Evolutionary conservation across 345 rosid genomes (phyloP).

Genomic region (Bruguiera parviflora): DNA sequence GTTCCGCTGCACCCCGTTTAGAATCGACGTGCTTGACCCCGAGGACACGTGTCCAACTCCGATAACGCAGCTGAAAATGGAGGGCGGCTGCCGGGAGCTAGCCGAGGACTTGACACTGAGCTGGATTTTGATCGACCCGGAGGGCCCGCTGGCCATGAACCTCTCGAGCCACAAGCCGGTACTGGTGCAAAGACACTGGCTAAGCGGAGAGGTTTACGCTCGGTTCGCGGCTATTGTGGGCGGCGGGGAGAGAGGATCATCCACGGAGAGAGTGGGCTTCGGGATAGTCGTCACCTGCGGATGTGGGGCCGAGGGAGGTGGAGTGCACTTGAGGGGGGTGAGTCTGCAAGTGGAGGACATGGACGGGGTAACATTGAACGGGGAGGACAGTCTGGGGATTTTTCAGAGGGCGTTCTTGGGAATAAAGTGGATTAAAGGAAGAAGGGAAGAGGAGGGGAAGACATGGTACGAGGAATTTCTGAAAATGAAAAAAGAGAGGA

Average conservation of each 20-base stretch:
- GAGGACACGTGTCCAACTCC: slow-evolving; percentile 57
- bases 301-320: slow-evolving; percentile 34
- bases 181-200: slow-evolving; percentile 64
- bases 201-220: slow-evolving; percentile 64
- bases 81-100: slow-evolving; percentile 37
- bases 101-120: slow-evolving; percentile 47
- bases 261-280: slow-evolving; percentile 40
- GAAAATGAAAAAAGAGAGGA: slow-evolving; percentile 49
- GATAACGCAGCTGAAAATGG: slow-evolving; percentile 34
- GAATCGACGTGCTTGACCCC: slow-evolving; percentile 59
- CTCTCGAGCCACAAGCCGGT: slow-evolving; percentile 66
- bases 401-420: slow-evolving; percentile 43
- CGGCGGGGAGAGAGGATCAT: slow-evolving; percentile 23
- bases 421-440: slow-evolving; percentile 36
- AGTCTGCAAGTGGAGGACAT: slow-evolving; percentile 60
- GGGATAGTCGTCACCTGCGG: slow-evolving; percentile 58
- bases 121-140: slow-evolving; percentile 70
- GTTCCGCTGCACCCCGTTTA: slow-evolving; percentile 70
- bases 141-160: slow-evolving; percentile 50
- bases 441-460: slow-evolving; percentile 31
- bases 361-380: slow-evolving; percentile 63
- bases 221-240: slow-evolving; percentile 37
- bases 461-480: slow-evolving; percentile 36
- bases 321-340: slow-evolving; percentile 68
- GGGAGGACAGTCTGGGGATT: slow-evolving; percentile 60